A percentile compares a stretch with the other conserved stretches of the same genome.
Evolutionary conservation across 169 alveolate genomes (phyloP).

Genomic region (Nephromyces sp.): DNA sequence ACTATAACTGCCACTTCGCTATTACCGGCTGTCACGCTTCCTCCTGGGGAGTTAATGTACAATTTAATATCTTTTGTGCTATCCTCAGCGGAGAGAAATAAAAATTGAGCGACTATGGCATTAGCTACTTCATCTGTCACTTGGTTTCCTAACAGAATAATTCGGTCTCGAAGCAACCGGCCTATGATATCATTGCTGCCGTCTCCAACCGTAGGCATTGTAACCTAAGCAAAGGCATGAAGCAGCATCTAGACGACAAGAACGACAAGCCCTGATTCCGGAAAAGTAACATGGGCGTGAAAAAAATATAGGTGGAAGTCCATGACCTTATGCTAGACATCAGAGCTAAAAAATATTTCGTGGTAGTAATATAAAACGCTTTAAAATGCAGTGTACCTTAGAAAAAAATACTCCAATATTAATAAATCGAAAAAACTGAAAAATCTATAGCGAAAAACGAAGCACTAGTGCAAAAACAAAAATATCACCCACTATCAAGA

Average conservation of each 20-base stretch:
- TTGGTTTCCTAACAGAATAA: constrained; percentile 4
- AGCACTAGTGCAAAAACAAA: too few relatives aligned
- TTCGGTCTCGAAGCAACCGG: not conserved
- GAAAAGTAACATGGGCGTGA: too few relatives aligned
- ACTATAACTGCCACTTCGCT: not conserved
- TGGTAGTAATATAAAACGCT: not conserved
- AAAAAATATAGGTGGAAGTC: too few relatives aligned
- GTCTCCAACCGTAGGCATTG: not conserved
- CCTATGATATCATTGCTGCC: not conserved
- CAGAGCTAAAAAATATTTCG: not conserved
- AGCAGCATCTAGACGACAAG: not conserved
- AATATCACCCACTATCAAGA: too few relatives aligned
- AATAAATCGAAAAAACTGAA: too few relatives aligned
- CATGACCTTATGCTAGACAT: not conserved
- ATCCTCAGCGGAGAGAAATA: constrained; percentile 55
- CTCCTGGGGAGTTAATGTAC: constrained; percentile 74
- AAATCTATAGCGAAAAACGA: too few relatives aligned
- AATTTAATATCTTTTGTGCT: constrained; percentile 52
- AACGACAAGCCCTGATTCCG: not conserved
- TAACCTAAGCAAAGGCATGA: not conserved
- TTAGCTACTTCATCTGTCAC: constrained; percentile 53
- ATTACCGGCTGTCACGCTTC: constrained; percentile 63
- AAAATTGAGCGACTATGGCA: constrained; percentile 52
- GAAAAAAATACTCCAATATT: too few relatives aligned
- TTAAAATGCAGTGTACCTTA: not conserved